A percentile compares a stretch with the other conserved stretches of the same genome.
phyloP scores from a whole-genome alignment of 2,329 filamentous ascomycete species.

The Ceratocystis harringtonii region DNA sequence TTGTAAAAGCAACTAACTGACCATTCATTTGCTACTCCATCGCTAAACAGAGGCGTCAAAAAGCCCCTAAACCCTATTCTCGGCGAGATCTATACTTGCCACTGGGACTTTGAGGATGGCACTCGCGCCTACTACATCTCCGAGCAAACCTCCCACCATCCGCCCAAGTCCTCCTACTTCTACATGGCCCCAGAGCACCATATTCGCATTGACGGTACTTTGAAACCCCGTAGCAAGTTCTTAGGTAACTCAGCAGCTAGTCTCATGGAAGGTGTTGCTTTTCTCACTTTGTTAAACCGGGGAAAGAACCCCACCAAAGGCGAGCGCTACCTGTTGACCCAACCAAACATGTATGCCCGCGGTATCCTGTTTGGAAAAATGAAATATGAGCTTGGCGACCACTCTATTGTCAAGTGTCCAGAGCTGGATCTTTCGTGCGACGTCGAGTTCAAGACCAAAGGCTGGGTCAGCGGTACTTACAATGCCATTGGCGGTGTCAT shows the following conservation, averaged over 20 bases:
- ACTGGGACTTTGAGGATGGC: slow-evolving; percentile 78
- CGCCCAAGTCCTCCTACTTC: slow-evolving; percentile 97
- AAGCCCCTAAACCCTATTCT: slow-evolving; percentile 95
- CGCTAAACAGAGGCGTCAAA: slow-evolving; percentile 64
- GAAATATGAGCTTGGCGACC: slow-evolving; percentile 97
- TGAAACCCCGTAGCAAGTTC: slow-evolving; percentile 91
- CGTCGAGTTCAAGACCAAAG: slow-evolving; percentile 96
- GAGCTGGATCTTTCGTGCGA: slow-evolving; percentile 77
- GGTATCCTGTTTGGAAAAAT: slow-evolving; percentile 97
- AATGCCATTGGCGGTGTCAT: slow-evolving; percentile 89
- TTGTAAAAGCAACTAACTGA: slow-evolving; percentile 3
- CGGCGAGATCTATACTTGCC: slow-evolving; percentile 86
- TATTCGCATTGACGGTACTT: slow-evolving; percentile 85
- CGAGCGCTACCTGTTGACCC: slow-evolving; percentile 86
- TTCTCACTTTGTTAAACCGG: slow-evolving; percentile 67
- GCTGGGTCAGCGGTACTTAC: slow-evolving; percentile 91
- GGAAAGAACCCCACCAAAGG: slow-evolving; percentile 49
- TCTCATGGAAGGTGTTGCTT: slow-evolving; percentile 93
- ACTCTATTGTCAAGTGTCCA: slow-evolving; percentile 82
- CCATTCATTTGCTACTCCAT: slow-evolving; percentile 5
- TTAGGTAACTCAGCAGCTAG: slow-evolving; percentile 94
- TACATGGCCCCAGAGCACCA: slow-evolving; percentile 91
- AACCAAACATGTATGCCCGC: slow-evolving; percentile 97
- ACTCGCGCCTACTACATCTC: slow-evolving; percentile 90
- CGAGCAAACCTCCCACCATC: slow-evolving; percentile 95